phyloP scores from a whole-genome alignment of 768 basidiomycete species.

The Mycena venus region DNA sequence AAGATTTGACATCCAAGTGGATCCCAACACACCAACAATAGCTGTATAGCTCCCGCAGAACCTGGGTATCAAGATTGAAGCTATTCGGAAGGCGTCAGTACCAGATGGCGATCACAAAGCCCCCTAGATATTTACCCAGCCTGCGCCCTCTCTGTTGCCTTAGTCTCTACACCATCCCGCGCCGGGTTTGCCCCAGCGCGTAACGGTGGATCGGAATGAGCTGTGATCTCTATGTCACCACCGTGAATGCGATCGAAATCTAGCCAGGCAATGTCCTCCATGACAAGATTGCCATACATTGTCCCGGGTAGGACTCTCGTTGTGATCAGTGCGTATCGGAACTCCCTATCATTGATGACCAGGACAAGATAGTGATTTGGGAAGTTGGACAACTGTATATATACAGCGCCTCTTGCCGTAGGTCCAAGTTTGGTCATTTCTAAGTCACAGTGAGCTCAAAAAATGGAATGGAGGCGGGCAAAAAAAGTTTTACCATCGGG shows the following conservation, averaged over 20 bases:
- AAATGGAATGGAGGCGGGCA: conserved; percentile 15
- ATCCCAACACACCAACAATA: conserved; percentile 80
- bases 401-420: conserved; percentile 71
- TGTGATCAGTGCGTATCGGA: conserved; percentile 87
- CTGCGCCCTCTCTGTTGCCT: conserved; percentile 37
- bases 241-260: conserved; percentile 77
- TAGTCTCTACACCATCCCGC: conserved; percentile 41
- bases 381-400: conserved; percentile 83
- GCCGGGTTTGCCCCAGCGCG: background rate
- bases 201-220: conserved; percentile 31
- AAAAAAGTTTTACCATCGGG: conserved; percentile 64
- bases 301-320: conserved; percentile 67
- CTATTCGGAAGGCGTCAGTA: conserved; percentile 44
- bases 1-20: background rate
- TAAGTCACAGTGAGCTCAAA: conserved; percentile 40
- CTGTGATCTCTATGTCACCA: conserved; percentile 46
- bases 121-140: conserved; percentile 34
- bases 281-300: conserved; percentile 70
- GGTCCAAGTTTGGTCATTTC: conserved; percentile 82
- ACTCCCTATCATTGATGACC: conserved; percentile 81
- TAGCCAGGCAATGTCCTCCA: conserved; percentile 87
- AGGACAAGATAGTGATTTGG: conserved; percentile 88
- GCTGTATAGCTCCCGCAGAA: conserved; percentile 83
- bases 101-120: background rate
- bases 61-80: conserved; percentile 80